Conservation (phyloP, 768 basidiomycete species). For the Daedaleopsis sinensis region DNA sequence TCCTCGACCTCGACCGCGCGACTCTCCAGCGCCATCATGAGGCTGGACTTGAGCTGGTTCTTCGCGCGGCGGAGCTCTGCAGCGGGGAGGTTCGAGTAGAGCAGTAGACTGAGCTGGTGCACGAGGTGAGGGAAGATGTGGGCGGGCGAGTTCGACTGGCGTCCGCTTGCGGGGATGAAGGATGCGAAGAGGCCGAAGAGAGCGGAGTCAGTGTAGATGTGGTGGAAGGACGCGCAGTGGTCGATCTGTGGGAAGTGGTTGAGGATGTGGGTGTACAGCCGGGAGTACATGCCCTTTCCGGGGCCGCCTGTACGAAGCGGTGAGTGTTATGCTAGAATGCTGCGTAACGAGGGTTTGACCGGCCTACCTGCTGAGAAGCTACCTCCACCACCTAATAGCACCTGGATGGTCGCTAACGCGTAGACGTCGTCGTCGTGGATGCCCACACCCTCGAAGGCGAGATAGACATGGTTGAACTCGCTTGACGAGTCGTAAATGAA, state of each 20-base stretch:
- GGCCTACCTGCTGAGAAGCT: conserved; percentile 87
- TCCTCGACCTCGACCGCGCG: conserved; percentile 85
- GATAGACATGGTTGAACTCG: conserved; percentile 91
- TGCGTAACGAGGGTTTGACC: neutral
- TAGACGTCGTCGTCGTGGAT: conserved; percentile 94
- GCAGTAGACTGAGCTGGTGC: conserved; percentile 82
- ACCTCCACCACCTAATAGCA: conserved; percentile 93
- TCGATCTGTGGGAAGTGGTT: conserved; percentile 94
- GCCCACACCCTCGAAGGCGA: conserved; percentile 90
- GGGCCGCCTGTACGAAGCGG: conserved; percentile 68
- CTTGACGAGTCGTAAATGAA: conserved; percentile 62
- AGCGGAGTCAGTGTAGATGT: conserved; percentile 94
- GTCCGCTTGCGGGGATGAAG: conserved; percentile 68
- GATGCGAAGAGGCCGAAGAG: conserved; percentile 91
- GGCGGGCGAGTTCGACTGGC: conserved; percentile 62
- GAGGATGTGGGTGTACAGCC: conserved; percentile 93
- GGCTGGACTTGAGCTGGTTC: conserved; percentile 90
- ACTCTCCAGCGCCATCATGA: conserved; percentile 96
- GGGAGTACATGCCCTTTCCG: conserved; percentile 99
- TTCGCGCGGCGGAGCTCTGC: conserved; percentile 84
- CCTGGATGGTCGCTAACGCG: conserved; percentile 90
- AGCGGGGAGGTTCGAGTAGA: conserved; percentile 67
- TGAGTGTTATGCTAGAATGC: conserved; percentile 1
- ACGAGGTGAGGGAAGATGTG: conserved; percentile 84
- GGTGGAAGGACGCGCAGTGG: conserved; percentile 96